Evolutionary conservation across 352 stramenopile genomes (phyloP).

Genomic region (Globisporangium cederbergense): DNA sequence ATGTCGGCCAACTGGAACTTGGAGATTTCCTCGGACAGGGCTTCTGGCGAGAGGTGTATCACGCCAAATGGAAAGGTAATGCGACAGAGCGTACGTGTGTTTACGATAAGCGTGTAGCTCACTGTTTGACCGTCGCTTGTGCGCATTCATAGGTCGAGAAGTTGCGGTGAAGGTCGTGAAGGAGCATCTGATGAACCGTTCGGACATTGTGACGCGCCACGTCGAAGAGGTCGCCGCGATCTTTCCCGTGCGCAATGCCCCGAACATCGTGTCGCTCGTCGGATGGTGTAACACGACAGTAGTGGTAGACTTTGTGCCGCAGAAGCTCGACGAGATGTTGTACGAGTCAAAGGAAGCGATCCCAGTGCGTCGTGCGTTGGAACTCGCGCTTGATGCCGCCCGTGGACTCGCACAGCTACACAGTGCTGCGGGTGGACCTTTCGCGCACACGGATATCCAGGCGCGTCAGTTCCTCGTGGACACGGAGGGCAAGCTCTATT

Average conservation of each 20-base stretch:
- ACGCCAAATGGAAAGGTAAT: constrained; percentile 63
- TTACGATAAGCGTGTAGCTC: background rate
- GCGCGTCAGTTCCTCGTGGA: constrained; percentile 78
- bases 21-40: constrained; percentile 61
- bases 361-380: constrained; percentile 41
- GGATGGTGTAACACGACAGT: constrained; percentile 78
- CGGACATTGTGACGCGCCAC: constrained; percentile 65
- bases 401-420: constrained; percentile 67
- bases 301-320: constrained; percentile 68
- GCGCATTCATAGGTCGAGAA: constrained; percentile 23
- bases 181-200: constrained; percentile 42
- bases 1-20: constrained; percentile 48
- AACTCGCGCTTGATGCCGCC: constrained; percentile 51
- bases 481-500: constrained; percentile 38
- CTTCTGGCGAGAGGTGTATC: constrained; percentile 73
- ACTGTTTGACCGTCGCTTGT: background rate
- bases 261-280: constrained; percentile 68
- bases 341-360: constrained; percentile 44
- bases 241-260: constrained; percentile 61
- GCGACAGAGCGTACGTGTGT: background rate
- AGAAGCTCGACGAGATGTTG: constrained; percentile 57
- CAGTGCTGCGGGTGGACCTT: constrained; percentile 52
- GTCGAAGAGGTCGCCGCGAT: constrained; percentile 70
- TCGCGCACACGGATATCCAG: constrained; percentile 80
- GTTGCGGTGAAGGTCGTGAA: constrained; percentile 75